phyloP scores from a whole-genome alignment of 257 asterid species.

The Cordia subcordata region DNA sequence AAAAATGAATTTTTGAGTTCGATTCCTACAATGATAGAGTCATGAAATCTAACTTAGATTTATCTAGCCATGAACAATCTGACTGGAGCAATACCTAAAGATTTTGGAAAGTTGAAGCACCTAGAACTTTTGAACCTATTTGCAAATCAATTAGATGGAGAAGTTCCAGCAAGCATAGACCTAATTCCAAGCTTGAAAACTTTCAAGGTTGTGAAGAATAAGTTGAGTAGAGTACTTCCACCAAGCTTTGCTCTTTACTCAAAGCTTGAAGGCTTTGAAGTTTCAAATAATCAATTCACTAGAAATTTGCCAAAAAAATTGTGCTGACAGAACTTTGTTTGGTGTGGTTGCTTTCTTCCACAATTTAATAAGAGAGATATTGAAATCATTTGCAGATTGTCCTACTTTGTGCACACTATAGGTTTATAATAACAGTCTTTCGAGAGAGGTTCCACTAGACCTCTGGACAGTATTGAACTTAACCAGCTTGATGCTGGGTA shows the following conservation, averaged over 20 bases:
- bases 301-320: constrained; percentile 66
- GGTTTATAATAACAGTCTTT: constrained; percentile 45
- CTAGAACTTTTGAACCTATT: constrained; percentile 42
- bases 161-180: constrained; percentile 58
- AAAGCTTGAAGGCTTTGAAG: constrained; percentile 57
- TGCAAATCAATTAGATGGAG: constrained; percentile 46
- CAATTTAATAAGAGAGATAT: constrained; percentile 60
- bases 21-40: constrained; percentile 46
- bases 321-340: constrained; percentile 46
- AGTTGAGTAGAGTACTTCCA: constrained; percentile 58
- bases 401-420: constrained; percentile 43
- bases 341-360: constrained; percentile 63
- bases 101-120: constrained; percentile 51
- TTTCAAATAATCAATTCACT: constrained; percentile 52
- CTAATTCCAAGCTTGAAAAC: constrained; percentile 34
- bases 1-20: constrained; percentile 55
- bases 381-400: constrained; percentile 55
- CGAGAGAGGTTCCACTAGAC: constrained; percentile 64
- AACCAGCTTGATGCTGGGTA: constrained; percentile 52
- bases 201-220: constrained; percentile 48
- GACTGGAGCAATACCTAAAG: constrained; percentile 64
- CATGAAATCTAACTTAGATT: constrained; percentile 37
- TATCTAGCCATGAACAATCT: constrained; percentile 57
- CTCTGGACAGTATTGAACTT: constrained; percentile 49
- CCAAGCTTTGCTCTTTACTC: constrained; percentile 63